phyloP scores from a whole-genome alignment of 805 yeast species.

The Barnettozyma botsteinii region DNA sequence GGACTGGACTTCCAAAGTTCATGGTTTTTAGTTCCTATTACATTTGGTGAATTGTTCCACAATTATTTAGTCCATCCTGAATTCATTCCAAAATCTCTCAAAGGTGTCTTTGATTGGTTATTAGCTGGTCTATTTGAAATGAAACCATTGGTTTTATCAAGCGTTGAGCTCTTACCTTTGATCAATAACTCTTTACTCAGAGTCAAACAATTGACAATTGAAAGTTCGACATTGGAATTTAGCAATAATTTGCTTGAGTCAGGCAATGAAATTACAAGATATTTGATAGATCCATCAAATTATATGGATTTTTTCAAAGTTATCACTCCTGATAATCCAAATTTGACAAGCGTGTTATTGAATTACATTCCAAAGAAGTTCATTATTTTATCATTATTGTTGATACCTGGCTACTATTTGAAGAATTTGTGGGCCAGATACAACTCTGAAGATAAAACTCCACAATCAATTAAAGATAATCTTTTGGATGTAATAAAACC shows the following conservation, averaged over 20 bases:
- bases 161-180: too few relatives aligned
- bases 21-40: slow-evolving; percentile 17
- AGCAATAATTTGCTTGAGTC: too few relatives aligned
- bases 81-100: slow-evolving; percentile 10
- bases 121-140: slow-evolving; percentile 13
- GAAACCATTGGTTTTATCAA: slow-evolving; percentile 13
- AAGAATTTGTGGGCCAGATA: background rate
- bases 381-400: background rate
- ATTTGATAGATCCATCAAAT: too few relatives aligned
- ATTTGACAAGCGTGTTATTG: slow-evolving; percentile 3
- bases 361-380: slow-evolving; percentile 12
- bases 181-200: too few relatives aligned
- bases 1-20: slow-evolving; percentile 1
- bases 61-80: slow-evolving; percentile 13
- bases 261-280: too few relatives aligned
- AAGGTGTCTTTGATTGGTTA: slow-evolving; percentile 4
- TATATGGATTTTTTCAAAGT: background rate
- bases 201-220: too few relatives aligned
- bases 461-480: background rate
- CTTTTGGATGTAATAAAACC: background rate
- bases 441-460: background rate
- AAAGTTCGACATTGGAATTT: too few relatives aligned
- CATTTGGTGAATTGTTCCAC: slow-evolving; percentile 15
- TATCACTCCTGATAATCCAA: slow-evolving; percentile 4
- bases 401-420: slow-evolving; percentile 9